Conservation (phyloP, 2,329 filamentous ascomycete species). For the Meredithiella fracta region DNA sequence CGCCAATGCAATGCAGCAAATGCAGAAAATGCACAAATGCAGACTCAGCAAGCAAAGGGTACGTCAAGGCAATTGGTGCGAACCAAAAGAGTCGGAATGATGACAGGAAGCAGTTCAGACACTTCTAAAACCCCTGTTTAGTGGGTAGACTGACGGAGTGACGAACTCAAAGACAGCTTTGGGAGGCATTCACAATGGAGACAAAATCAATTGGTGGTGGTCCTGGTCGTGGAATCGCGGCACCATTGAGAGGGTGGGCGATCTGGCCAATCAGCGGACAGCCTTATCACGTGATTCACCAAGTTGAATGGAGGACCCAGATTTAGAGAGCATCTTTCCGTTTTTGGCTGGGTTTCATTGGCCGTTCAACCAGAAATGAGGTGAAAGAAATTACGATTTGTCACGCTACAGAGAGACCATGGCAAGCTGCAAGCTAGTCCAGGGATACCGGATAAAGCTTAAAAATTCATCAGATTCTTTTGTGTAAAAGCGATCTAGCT, state of each 20-base stretch:
- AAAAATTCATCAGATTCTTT: too few species aligned
- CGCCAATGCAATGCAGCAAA: neutral
- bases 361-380: neutral
- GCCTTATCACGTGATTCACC: conserved; percentile 9
- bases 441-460: too few species aligned
- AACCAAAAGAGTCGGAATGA: neutral
- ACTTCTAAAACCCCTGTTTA: conserved; percentile 10
- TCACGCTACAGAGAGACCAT: too few species aligned
- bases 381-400: neutral
- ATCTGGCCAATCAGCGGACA: conserved; percentile 7
- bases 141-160: conserved; percentile 4
- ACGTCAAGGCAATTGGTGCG: neutral
- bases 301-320: conserved; percentile 2
- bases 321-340: conserved; percentile 2
- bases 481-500: too few species aligned
- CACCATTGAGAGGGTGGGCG: conserved; percentile 1
- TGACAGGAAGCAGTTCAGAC: neutral
- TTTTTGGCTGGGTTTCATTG: conserved; percentile 2
- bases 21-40: neutral
- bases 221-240: neutral
- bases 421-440: too few species aligned
- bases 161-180: neutral
- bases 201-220: neutral
- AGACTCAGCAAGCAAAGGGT: neutral
- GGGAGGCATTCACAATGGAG: neutral